Conservation (phyloP, 345 rosid genomes). For the Sisymbrium irio region DNA sequence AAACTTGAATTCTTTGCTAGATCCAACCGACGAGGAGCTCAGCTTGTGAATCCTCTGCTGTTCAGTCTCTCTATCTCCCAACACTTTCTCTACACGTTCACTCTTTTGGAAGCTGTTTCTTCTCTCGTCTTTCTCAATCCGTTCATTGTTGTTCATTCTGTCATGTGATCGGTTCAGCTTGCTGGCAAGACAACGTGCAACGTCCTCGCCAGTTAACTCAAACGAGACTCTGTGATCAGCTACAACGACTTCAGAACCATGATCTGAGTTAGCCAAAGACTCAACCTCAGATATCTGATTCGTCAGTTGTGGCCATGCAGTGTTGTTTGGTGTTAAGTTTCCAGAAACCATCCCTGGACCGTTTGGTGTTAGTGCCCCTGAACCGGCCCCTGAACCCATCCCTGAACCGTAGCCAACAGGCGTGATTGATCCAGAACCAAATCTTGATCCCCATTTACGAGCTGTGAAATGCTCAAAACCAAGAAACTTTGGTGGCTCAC, state of each 20-base stretch:
- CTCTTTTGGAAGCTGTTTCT: constrained; percentile 21
- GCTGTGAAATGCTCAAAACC: constrained; percentile 67
- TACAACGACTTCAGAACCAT: constrained; percentile 38
- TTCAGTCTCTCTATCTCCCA: constrained; percentile 47
- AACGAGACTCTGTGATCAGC: constrained; percentile 79
- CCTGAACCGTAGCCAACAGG: constrained; percentile 84
- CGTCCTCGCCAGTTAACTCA: constrained; percentile 93
- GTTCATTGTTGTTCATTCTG: constrained; percentile 29
- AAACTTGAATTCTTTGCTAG: constrained; percentile 85
- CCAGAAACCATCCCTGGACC: constrained; percentile 68
- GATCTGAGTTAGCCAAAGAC: constrained; percentile 46
- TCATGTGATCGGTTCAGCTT: constrained; percentile 35
- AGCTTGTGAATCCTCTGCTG: constrained; percentile 42
- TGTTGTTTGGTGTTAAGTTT: constrained; percentile 57
- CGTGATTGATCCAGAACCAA: constrained; percentile 81
- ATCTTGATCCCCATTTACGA: constrained; percentile 83
- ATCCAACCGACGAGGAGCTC: constrained; percentile 61
- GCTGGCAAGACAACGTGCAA: constrained; percentile 79
- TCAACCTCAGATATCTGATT: constrained; percentile 50
- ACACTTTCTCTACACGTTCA: constrained; percentile 37
- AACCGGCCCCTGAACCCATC: constrained; percentile 70
- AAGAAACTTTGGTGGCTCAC: constrained; percentile 63
- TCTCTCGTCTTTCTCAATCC: constrained; percentile 24
- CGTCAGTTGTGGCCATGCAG: constrained; percentile 43
- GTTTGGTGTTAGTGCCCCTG: constrained; percentile 76